phyloP scores from a whole-genome alignment of 2,329 filamentous ascomycete species.

The Ophiosphaerella korrae region DNA sequence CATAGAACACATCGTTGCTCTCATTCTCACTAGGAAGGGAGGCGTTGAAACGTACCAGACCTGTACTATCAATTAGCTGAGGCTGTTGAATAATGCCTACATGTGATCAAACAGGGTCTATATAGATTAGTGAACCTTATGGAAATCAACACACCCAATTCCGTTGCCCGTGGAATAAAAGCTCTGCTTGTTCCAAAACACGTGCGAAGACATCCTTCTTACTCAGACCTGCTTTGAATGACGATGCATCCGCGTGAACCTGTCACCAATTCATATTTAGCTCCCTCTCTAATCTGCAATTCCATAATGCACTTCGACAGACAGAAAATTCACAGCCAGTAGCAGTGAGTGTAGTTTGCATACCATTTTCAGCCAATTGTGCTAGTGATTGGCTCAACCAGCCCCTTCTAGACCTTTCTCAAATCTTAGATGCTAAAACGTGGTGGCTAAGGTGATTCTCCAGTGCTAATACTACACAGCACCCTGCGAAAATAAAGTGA shows the following conservation, averaged over 20 bases:
- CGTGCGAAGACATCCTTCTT: slow-evolving; percentile 78
- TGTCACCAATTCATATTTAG: slow-evolving; percentile 1
- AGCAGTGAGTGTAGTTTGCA: too few species aligned
- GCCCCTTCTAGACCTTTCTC: too few species aligned
- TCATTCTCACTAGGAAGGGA: neutral
- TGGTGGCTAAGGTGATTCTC: too few species aligned
- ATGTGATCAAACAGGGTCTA: too few species aligned
- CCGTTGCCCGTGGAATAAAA: slow-evolving; percentile 72
- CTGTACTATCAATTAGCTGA: slow-evolving; percentile 1
- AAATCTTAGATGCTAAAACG: too few species aligned
- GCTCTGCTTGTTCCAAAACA: slow-evolving; percentile 71
- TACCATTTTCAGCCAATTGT: too few species aligned
- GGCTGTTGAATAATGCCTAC: neutral
- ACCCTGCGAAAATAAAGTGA: too few species aligned
- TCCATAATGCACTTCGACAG: neutral
- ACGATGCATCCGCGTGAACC: slow-evolving; percentile 82
- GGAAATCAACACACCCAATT: slow-evolving; percentile 68
- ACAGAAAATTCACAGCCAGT: too few species aligned
- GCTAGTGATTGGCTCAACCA: too few species aligned
- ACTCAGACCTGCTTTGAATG: slow-evolving; percentile 68
- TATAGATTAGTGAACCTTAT: too few species aligned
- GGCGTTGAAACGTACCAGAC: slow-evolving; percentile 6
- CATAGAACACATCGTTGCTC: neutral
- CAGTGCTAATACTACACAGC: too few species aligned
- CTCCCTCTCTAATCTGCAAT: neutral